Evolutionary conservation across 495 filamentous ascomycete genomes (phyloP), one percentile per base, ranked within the genome.

Genomic region (Tuber brumale): DNA sequence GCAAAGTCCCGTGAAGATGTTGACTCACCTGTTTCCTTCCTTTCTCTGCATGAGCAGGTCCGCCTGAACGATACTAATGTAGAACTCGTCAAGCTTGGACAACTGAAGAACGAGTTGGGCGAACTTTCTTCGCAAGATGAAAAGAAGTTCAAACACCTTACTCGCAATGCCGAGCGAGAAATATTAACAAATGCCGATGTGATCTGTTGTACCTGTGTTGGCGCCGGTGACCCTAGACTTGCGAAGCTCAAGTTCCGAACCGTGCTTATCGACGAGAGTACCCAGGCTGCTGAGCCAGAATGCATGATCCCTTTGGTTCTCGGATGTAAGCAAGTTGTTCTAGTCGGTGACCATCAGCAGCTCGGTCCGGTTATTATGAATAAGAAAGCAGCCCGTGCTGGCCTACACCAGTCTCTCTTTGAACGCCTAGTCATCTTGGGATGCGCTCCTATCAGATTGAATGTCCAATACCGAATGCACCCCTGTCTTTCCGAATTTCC

Each of bases 321-420:
- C 10, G 96, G 95, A 44, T 98, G 95, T 87, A 99, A 98, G 86
- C 95, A 99, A 83, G 94, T 97, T 44, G 95, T 99, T 5, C 89
- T 99, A 31, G 95, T 99, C 71, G 95, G 95, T 76, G 95, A 99
- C 85, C 96, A 99, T 85, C 96, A 97, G 84, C 95, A 99, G 84
- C 90, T 99, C 75, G 95, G 95, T 0, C 95, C 95, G 14, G 95
- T 99, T 81, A 97, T 99, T 84, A 99, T 99, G 96, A 98, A 98
- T 88, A 99, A 99, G 89, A 98, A 97, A 85, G 95, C 95, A 5
- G 95, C 95, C 78, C 97, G 97, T 85, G 95, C 95, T 73, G 95
- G 95, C 77, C 86, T 99, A 39, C 97, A 98, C 84, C 96, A 98
- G 85, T 97, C 94, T 16, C 89, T 99, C 69, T 99, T 99, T 79